These are phyloP conservation scores for Rhododendron mucronatum DNA, from an alignment of 148 eudicot genomes.

Conservation along the genomic window DNA sequence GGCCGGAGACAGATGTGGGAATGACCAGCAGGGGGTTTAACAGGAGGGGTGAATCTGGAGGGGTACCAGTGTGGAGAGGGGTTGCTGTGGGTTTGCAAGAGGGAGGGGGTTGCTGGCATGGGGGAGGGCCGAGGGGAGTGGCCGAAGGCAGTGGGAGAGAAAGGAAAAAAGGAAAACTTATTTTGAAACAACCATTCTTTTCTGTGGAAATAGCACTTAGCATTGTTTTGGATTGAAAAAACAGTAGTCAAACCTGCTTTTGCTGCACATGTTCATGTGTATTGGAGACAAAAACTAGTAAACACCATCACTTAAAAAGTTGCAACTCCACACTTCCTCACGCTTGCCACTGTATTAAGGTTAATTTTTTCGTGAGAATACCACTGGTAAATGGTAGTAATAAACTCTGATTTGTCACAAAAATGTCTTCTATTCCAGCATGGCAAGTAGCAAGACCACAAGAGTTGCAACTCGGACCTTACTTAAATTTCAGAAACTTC, in stretches of 20 bases:
- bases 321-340: not conserved
- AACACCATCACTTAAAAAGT: not conserved
- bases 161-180: not conserved
- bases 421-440: not conserved
- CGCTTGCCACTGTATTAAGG: not conserved
- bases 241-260: not conserved
- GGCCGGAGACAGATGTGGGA: not conserved
- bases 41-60: not conserved
- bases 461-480: not conserved
- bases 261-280: not conserved
- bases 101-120: not conserved
- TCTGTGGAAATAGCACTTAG: not conserved
- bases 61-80: not conserved
- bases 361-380: not conserved
- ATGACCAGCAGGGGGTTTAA: not conserved
- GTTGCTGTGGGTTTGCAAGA: not conserved
- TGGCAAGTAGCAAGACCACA: not conserved
- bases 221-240: not conserved
- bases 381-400: not conserved
- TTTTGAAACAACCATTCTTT: not conserved
- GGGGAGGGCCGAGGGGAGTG: not conserved
- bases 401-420: not conserved
- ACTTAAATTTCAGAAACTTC: not conserved
- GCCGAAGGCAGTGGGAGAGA: not conserved
- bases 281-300: not conserved